Base-by-base conservation (phyloP, 2,329 filamentous ascomycete genomes). In the Apiospora rasikravindrae region DNA sequence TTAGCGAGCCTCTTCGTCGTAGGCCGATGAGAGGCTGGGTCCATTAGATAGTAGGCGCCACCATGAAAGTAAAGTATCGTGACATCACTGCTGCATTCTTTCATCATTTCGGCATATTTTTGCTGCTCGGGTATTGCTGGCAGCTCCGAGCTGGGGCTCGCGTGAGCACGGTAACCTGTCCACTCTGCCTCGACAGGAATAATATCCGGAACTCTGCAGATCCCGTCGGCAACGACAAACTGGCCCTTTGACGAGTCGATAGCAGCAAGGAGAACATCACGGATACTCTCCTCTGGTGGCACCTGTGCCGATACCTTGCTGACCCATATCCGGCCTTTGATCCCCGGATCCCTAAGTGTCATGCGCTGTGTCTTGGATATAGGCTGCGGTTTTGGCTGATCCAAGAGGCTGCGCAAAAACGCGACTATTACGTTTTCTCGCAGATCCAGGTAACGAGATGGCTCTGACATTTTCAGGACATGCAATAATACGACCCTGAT, bases 261-360 rank as follows among this genome's bases (percentile, higher is more conserved):
- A 4, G 87, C 88, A 42, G 83, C 82, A 74, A 90, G 83, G 37
- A 95, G 78, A 1, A 87, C 85, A 61, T 92, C 86, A n/a, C 88
- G 83, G 19, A 91, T 79, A 57, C 85, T 88, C 77, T 78, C 86
- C 80, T 85, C 89, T 72, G 88, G 84, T 0, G 91, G 92, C 2
- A 84, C 83, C 0, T 90, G 88, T 22, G 94, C 84, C 0, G 87
- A 88, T 57, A 93, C 91, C 71, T 90, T 92, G 77, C 91, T 92
- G 33, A 97, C 87, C 95, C 95, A 98, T 75, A 96, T 90, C 64
- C 88, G 89, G 4, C 94, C 94, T 79, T 94, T 95, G 78, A 97
- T 75, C n/a, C 80, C 79, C 1, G 78, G 77, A 40, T 81, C 80
- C 33, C 71, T 71, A 4, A 78, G 72, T 13, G 80, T 78, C 74